These are phyloP conservation scores for Tricholoma furcatifolium DNA, from an alignment of 768 basidiomycete species.

Conservation along the genomic window DNA sequence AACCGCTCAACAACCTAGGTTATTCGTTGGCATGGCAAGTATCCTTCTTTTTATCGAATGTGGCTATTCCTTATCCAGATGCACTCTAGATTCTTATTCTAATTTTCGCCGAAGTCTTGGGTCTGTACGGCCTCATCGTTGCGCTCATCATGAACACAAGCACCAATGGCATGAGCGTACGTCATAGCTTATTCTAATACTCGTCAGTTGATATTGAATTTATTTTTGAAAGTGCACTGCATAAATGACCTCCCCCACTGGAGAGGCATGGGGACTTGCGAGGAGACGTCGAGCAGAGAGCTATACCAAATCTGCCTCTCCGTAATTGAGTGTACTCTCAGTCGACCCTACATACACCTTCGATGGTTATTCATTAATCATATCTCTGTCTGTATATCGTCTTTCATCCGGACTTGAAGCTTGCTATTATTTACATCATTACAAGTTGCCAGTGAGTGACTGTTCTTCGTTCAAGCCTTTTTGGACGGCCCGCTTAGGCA, in stretches of 20 bases:
- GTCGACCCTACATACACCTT: constrained; percentile 6
- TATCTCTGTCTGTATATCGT: constrained; percentile 7
- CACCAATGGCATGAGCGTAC: constrained; percentile 29
- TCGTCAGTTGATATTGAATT: background rate
- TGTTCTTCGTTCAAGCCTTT: too few species aligned
- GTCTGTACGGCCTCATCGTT: constrained; percentile 71
- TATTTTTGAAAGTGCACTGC: constrained; percentile 2
- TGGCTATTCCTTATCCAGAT: background rate
- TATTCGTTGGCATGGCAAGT: constrained; percentile 91
- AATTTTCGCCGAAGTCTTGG: constrained; percentile 87
- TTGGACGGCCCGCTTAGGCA: too few species aligned
- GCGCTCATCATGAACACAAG: constrained; percentile 94
- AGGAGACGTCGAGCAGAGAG: constrained; percentile 7
- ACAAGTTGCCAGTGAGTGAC: too few species aligned
- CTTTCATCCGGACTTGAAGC: background rate
- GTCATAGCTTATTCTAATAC: background rate
- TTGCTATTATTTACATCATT: background rate
- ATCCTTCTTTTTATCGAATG: background rate
- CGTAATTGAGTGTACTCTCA: constrained; percentile 16
- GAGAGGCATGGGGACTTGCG: background rate
- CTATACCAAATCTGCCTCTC: constrained; percentile 13
- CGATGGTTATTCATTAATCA: constrained; percentile 14
- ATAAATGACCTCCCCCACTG: constrained; percentile 1
- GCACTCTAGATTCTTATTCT: constrained; percentile 83
- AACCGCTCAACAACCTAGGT: constrained; percentile 92